phyloP scores from a whole-genome alignment of 805 yeast genomes.

The Jamesozyma piceae region DNA sequence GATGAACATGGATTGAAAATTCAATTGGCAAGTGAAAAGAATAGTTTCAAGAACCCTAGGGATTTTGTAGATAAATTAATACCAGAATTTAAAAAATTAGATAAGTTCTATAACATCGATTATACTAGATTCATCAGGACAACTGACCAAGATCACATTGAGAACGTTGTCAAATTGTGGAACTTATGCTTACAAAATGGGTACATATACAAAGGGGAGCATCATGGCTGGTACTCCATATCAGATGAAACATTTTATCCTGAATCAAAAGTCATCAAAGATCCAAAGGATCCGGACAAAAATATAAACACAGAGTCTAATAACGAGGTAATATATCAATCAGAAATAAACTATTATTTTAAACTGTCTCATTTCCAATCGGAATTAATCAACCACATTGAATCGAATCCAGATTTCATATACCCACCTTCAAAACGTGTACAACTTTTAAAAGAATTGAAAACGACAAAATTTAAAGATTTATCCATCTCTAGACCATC shows the following conservation, averaged over 20 bases:
- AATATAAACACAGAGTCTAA: slow-evolving; percentile 52
- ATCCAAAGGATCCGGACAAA: slow-evolving; percentile 19
- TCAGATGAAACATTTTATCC: slow-evolving; percentile 94
- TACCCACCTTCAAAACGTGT: slow-evolving; percentile 49
- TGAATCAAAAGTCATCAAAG: slow-evolving; percentile 52
- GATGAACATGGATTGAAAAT: slow-evolving; percentile 96
- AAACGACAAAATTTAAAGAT: slow-evolving; percentile 43
- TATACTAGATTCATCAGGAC: slow-evolving; percentile 82
- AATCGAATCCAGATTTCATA: slow-evolving; percentile 49
- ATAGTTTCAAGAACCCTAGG: slow-evolving; percentile 43
- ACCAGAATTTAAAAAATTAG: slow-evolving; percentile 53
- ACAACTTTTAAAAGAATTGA: slow-evolving; percentile 51
- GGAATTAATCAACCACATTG: slow-evolving; percentile 39
- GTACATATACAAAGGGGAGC: slow-evolving; percentile 70
- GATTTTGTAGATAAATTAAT: slow-evolving; percentile 65
- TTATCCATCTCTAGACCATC: slow-evolving; percentile 83
- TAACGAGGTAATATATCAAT: slow-evolving; percentile 62
- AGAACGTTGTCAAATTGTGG: slow-evolving; percentile 67
- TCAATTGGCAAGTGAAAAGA: slow-evolving; percentile 66
- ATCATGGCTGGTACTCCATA: slow-evolving; percentile 89
- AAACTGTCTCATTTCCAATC: slow-evolving; percentile 53
- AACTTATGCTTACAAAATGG: slow-evolving; percentile 46
- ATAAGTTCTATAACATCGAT: slow-evolving; percentile 44
- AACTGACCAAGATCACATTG: slow-evolving; percentile 71
- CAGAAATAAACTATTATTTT: slow-evolving; percentile 85